Evolutionary conservation across 2,329 filamentous ascomycete species (phyloP).

Genomic region (Trichoderma citrinoviride): DNA sequence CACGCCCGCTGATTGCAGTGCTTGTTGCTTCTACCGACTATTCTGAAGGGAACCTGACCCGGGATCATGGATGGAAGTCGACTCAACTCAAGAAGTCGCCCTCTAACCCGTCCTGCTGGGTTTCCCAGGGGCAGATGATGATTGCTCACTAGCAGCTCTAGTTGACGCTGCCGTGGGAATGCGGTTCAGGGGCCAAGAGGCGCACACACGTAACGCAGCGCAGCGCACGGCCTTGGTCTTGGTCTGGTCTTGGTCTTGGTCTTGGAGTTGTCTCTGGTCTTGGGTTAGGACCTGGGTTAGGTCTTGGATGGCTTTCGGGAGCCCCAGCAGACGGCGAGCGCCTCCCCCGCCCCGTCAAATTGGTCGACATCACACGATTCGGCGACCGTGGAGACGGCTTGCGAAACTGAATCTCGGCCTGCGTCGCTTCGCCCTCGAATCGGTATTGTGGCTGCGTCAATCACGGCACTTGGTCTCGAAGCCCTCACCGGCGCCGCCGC

Average conservation of each 20-base stretch:
- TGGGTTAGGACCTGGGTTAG: background rate
- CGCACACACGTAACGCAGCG: background rate
- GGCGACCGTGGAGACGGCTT: constrained; percentile 1
- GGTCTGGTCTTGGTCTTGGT: background rate
- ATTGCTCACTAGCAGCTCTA: background rate
- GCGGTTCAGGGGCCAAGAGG: constrained; percentile 2
- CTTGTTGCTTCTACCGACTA: too few relatives aligned
- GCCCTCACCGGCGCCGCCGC: constrained; percentile 11
- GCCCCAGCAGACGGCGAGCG: background rate
- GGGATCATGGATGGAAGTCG: constrained; percentile 5
- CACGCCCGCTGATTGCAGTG: constrained; percentile 10
- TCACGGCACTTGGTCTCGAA: constrained; percentile 13
- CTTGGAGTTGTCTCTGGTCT: too few relatives aligned
- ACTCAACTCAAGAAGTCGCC: constrained; percentile 14
- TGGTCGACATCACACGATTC: constrained; percentile 11
- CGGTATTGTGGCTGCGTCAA: constrained; percentile 18
- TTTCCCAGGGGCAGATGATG: background rate
- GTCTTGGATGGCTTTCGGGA: background rate
- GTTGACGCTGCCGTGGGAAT: background rate
- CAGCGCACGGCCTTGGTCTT: background rate
- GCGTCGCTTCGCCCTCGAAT: constrained; percentile 11
- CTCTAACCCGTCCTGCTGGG: constrained; percentile 13
- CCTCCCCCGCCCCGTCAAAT: constrained; percentile 8
- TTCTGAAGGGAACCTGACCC: background rate
- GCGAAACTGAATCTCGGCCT: constrained; percentile 5